These are phyloP conservation scores for Talaromyces sp. DNA, from an alignment of 2,329 filamentous ascomycete species.

Conservation along the genomic window DNA sequence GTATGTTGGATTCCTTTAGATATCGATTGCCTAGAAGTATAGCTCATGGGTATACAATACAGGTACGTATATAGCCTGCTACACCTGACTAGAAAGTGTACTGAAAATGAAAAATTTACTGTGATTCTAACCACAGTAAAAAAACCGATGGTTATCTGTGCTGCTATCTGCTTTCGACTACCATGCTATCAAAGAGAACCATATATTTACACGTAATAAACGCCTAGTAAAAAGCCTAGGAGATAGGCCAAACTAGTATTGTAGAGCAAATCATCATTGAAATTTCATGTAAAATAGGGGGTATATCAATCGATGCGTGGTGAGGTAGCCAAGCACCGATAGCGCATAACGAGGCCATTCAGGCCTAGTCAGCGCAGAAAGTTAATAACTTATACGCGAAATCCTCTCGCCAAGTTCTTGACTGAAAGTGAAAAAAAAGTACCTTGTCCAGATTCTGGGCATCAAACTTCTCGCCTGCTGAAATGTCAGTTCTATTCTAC, in stretches of 20 bases:
- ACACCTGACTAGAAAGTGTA: too few relatives aligned
- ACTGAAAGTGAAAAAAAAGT: neutral
- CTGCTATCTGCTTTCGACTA: neutral
- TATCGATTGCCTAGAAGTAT: too few relatives aligned
- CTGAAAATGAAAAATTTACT: too few relatives aligned
- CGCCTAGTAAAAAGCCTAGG: neutral
- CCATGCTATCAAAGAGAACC: neutral
- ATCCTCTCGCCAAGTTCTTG: neutral
- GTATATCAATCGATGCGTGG: neutral
- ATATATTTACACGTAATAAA: neutral
- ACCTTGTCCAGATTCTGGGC: neutral
- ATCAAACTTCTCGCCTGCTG: constrained; percentile 7
- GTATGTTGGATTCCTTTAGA: too few relatives aligned
- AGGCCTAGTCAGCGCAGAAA: neutral
- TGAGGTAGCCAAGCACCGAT: neutral
- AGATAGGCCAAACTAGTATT: neutral
- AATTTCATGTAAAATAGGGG: neutral
- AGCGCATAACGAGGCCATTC: neutral
- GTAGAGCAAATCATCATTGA: neutral
- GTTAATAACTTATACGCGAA: neutral
- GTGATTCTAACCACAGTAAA: too few relatives aligned
- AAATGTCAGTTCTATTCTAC: constrained; percentile 1
- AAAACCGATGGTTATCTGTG: neutral
- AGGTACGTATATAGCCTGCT: too few relatives aligned
- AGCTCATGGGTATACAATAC: too few relatives aligned